Percentiles rank a stretch among this genome's conserved stretches.
Evolutionary conservation across 2,329 filamentous ascomycete species (phyloP).

Genomic region (Beauveria bassiana): DNA sequence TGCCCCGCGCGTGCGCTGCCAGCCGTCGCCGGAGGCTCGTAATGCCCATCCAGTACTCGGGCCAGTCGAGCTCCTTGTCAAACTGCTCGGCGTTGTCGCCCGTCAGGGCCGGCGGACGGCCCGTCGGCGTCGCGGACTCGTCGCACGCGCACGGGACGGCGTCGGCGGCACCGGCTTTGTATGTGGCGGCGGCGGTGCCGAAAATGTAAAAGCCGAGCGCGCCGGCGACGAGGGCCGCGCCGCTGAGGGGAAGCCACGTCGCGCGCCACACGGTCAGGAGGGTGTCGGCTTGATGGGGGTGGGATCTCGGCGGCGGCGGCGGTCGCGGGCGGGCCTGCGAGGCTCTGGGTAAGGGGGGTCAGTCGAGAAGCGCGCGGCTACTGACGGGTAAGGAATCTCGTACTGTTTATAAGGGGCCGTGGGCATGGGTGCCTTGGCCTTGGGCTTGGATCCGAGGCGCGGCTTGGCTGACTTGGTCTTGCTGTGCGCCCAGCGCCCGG

Average conservation of each 20-base stretch:
- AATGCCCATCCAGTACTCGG: conserved; percentile 51
- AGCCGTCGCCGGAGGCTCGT: conserved; percentile 41
- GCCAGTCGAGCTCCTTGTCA: conserved; percentile 49
- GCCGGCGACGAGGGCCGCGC: conserved; percentile 36
- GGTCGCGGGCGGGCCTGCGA: conserved; percentile 1
- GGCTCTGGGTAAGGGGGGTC: neutral
- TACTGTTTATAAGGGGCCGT: conserved; percentile 26
- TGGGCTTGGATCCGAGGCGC: conserved; percentile 15
- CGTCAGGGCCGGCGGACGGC: conserved; percentile 39
- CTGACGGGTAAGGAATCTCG: neutral
- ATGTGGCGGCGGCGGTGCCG: conserved; percentile 28
- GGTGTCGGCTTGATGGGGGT: conserved; percentile 22
- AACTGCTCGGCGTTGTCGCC: conserved; percentile 45
- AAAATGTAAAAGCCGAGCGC: conserved; percentile 41
- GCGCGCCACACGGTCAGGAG: conserved; percentile 29
- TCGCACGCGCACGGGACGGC: conserved; percentile 16
- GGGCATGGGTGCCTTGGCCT: conserved; percentile 15
- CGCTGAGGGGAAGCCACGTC: conserved; percentile 38
- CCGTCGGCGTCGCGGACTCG: conserved; percentile 30
- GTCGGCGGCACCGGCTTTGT: conserved; percentile 17
- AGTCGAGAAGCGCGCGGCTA: too few species aligned
- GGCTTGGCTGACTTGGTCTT: conserved; percentile 13
- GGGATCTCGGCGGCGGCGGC: conserved; percentile 1
- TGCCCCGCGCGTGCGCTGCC: conserved; percentile 39
- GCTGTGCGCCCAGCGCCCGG: conserved; percentile 19